Conservation (phyloP, 495 filamentous ascomycete species). For the Hypoxylon rickii region DNA sequence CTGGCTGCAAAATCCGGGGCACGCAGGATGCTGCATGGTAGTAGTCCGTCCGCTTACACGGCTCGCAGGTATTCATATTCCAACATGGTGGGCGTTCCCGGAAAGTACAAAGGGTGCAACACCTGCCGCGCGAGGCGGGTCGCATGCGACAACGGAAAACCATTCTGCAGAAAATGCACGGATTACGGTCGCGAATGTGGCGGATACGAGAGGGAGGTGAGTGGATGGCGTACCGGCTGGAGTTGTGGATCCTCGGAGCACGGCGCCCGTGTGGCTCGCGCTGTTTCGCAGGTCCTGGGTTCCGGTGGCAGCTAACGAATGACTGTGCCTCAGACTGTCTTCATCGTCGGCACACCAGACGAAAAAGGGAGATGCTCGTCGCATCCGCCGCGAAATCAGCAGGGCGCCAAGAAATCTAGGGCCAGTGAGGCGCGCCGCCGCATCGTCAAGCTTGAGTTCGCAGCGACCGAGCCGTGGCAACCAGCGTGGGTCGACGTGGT, state of each 20-base stretch:
- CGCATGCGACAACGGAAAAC: slow-evolving; percentile 65
- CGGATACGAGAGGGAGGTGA: slow-evolving; percentile 60
- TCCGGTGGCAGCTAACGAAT: slow-evolving; percentile 6
- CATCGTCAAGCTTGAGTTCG: slow-evolving; percentile 30
- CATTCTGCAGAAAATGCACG: slow-evolving; percentile 65
- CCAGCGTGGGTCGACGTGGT: slow-evolving; percentile 51
- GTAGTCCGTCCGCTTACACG: slow-evolving; percentile 11
- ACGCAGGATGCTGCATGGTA: slow-evolving; percentile 5
- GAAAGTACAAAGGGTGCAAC: slow-evolving; percentile 55
- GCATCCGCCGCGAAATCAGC: slow-evolving; percentile 49
- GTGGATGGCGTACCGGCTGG: slow-evolving; percentile 7
- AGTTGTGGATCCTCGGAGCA: slow-evolving; percentile 11
- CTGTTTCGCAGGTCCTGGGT: background rate
- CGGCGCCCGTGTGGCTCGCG: background rate
- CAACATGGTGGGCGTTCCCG: slow-evolving; percentile 51
- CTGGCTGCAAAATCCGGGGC: background rate
- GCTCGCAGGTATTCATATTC: slow-evolving; percentile 12
- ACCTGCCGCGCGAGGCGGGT: slow-evolving; percentile 49
- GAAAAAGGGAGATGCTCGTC: slow-evolving; percentile 51
- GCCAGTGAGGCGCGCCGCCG: slow-evolving; percentile 13
- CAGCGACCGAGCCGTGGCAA: slow-evolving; percentile 40
- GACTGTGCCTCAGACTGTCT: slow-evolving; percentile 42
- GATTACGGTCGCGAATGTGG: slow-evolving; percentile 66
- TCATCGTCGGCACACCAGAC: slow-evolving; percentile 52
- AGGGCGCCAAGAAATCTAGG: slow-evolving; percentile 35